Evolutionary conservation across 2,329 filamentous ascomycete genomes (phyloP).

Genomic region (Ophiostoma quercus): DNA sequence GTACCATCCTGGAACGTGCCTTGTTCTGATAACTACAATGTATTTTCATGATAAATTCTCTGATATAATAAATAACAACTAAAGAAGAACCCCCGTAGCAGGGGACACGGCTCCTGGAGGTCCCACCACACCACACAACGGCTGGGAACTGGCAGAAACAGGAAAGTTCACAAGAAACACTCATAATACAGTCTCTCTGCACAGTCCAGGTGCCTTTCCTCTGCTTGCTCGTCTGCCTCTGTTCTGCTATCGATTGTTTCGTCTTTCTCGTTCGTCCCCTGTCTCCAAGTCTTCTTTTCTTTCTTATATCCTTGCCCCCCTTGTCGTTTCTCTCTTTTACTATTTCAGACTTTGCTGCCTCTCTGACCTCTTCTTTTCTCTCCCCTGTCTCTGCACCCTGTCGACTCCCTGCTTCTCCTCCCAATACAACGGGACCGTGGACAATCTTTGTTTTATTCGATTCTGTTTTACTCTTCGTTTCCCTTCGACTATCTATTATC

Average conservation of each 20-base stretch:
- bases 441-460: background rate
- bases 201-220: conserved; percentile 13
- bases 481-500: background rate
- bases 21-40: background rate
- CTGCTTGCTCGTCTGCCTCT: background rate
- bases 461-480: background rate
- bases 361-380: background rate
- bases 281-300: background rate
- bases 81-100: conserved; percentile 4
- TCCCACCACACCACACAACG: conserved; percentile 15
- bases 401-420: background rate
- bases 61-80: background rate
- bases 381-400: background rate
- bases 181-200: conserved; percentile 17
- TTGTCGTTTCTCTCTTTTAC: background rate
- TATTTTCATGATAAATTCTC: background rate
- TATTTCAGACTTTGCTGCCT: background rate
- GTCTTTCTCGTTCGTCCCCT: background rate
- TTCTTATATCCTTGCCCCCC: background rate
- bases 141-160: background rate
- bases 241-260: background rate
- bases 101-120: conserved; percentile 18
- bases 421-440: conserved; percentile 4
- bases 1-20: background rate
- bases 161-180: background rate